These are phyloP conservation scores for Fremontodendron californicum DNA, from an alignment of 345 rosid genomes.

Conservation along the genomic window DNA sequence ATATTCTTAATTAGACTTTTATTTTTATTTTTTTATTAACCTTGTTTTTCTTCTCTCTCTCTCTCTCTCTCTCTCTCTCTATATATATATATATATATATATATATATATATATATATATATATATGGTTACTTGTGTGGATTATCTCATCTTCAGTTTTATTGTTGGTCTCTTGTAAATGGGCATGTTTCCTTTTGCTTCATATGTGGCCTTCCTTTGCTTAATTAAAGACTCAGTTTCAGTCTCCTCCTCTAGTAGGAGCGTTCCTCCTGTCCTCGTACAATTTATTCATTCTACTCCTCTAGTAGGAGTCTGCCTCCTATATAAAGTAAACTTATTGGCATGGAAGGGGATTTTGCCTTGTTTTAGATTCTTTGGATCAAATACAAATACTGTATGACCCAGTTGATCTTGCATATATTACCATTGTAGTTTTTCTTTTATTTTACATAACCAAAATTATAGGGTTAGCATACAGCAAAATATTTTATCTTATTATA, in stretches of 20 bases:
- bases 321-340: not conserved
- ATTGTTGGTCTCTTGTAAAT: not conserved
- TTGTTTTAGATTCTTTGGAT: not conserved
- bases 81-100: not conserved
- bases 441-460: not conserved
- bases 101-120: too few relatives aligned
- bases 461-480: not conserved
- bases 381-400: not conserved
- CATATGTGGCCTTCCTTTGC: not conserved
- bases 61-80: too few relatives aligned
- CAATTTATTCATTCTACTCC: not conserved
- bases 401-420: not conserved
- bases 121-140: too few relatives aligned
- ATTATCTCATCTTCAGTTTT: not conserved
- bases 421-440: not conserved
- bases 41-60: not conserved
- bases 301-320: not conserved
- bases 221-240: not conserved
- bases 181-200: not conserved
- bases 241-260: not conserved
- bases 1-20: not conserved
- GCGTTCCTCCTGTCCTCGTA: not conserved
- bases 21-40: not conserved
- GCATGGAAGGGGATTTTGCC: not conserved
- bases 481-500: not conserved